Evolutionary conservation across 352 stramenopile genomes (phyloP).

Genomic region (Globisporangium paroecandrum): DNA sequence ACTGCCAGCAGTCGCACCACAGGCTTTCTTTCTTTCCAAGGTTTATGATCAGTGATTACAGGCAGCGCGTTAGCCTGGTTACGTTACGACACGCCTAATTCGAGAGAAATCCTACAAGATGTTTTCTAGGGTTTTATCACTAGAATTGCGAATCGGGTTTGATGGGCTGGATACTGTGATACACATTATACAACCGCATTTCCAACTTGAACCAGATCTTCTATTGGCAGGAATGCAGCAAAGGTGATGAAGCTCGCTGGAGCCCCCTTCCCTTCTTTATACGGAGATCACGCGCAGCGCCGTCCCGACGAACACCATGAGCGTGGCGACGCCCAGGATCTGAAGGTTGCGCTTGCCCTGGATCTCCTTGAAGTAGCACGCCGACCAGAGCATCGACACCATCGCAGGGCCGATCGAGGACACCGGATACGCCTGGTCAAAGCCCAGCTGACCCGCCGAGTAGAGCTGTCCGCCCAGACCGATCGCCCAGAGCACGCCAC

Average conservation of each 20-base stretch:
- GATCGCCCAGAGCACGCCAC: conserved; percentile 70
- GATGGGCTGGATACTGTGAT: no score
- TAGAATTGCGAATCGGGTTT: neutral
- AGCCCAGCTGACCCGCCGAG: conserved; percentile 66
- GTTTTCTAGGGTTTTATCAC: neutral
- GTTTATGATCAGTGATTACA: neutral
- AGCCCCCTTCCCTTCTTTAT: neutral
- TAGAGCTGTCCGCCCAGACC: conserved; percentile 69
- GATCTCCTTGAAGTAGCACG: conserved; percentile 80
- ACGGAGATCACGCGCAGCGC: conserved; percentile 55
- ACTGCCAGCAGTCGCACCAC: neutral
- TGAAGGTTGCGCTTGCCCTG: conserved; percentile 58
- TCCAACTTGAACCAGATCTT: neutral
- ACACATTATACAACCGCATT: no score
- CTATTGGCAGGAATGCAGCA: neutral
- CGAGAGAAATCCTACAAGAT: neutral
- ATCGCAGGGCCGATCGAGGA: conserved; percentile 78
- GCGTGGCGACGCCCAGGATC: conserved; percentile 54
- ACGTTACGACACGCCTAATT: neutral
- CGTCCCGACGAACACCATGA: conserved; percentile 70
- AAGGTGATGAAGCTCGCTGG: neutral
- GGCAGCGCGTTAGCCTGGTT: neutral
- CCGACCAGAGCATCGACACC: conserved; percentile 85
- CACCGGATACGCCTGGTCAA: conserved; percentile 81
- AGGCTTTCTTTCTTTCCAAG: neutral